phyloP scores from a whole-genome alignment of 1,284 basidiomycete species.

The Heterobasidion occidentale region DNA sequence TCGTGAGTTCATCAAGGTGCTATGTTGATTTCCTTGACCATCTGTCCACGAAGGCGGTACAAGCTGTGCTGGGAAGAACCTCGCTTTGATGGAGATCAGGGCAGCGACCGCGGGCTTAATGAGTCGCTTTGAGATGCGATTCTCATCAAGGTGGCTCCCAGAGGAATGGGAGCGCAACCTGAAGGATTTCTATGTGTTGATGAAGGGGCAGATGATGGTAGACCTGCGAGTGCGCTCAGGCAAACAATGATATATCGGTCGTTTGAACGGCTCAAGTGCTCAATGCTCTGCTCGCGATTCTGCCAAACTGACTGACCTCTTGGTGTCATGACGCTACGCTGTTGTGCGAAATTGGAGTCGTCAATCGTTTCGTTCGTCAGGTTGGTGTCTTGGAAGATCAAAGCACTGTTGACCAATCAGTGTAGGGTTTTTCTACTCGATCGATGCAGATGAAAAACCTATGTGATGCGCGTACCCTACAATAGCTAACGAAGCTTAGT shows the following conservation, averaged over 20 bases:
- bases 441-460: too few relatives aligned
- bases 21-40: not conserved
- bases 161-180: not conserved
- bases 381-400: too few relatives aligned
- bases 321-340: too few relatives aligned
- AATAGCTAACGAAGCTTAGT: too few relatives aligned
- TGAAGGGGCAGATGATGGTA: not conserved
- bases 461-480: too few relatives aligned
- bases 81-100: slow-evolving; percentile 22
- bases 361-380: too few relatives aligned
- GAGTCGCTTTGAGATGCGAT: not conserved
- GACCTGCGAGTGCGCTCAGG: not conserved
- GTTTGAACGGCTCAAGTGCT: too few relatives aligned
- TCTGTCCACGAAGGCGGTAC: slow-evolving; percentile 2
- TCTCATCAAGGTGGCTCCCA: not conserved
- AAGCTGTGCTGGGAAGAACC: slow-evolving; percentile 24
- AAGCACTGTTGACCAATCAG: too few relatives aligned
- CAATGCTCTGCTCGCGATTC: too few relatives aligned
- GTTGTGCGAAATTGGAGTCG: too few relatives aligned
- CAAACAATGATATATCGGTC: not conserved
- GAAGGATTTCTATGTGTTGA: not conserved
- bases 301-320: too few relatives aligned
- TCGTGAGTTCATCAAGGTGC: not conserved
- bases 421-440: too few relatives aligned
- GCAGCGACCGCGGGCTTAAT: slow-evolving; percentile 15